Evolutionary conservation across 192 early-diverging fungal species (phyloP), one percentile per base, ranked within the genome.

Genomic region (Cladochytrium replicatum): DNA sequence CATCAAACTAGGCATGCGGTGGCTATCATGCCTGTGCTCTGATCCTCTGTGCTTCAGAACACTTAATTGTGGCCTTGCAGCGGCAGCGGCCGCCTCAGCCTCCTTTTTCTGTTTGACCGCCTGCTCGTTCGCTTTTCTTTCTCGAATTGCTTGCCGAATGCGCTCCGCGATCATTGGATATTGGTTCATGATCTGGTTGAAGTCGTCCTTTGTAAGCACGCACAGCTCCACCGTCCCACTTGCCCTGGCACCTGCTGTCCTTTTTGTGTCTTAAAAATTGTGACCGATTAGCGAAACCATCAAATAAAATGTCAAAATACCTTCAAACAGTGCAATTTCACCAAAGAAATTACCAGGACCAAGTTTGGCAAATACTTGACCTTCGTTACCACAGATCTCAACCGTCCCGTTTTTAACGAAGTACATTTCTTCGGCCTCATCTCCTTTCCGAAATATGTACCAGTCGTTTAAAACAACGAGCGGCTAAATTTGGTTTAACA

Each of bases 211-310:
- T 1, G 45, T 48, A 6, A 63, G 48, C 0, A 51, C 48, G 46
- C 61, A 63, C 2, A 63, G 56, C 30, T 63, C 61, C 41, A 62
- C 60, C 29, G 51, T 43, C 17, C 61, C 61, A 29, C 48, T 58
- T 1, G 61, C 55, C n/a, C 45, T 24, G 13, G 61, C 61, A 0
- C 48, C 40, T 0, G 61, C 61, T 2, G 61, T 63, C 17, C 61
- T 46, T n/a, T 60, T 62, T 26, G 52, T 55, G 2, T 60, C 61
- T 63, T 43, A 13, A n/a, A n/a, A n/a, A n/a, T n/a, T n/a, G n/a
- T n/a, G n/a, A n/a, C n/a, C n/a, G n/a, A n/a, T n/a, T n/a, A n/a
- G n/a, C n/a, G n/a, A n/a, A n/a, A n/a, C n/a, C n/a, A n/a, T n/a
- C n/a, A n/a, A n/a, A n/a, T n/a, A n/a, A n/a, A n/a, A n/a, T n/a